These are phyloP conservation scores for Casuarina glauca DNA, from an alignment of 306 rosid species.

Conservation along the genomic window DNA sequence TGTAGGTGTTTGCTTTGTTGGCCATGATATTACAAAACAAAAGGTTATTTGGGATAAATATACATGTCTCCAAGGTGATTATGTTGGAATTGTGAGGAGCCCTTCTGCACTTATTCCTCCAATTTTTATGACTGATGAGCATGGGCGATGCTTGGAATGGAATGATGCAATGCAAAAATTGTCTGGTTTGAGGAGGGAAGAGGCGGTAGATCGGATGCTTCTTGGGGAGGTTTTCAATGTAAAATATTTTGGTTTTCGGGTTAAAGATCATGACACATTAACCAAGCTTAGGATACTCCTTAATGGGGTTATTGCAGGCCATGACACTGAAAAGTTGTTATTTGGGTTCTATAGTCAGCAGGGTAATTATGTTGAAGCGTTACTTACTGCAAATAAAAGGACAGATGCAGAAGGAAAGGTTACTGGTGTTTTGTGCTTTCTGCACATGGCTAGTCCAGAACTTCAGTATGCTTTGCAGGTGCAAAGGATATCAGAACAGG, in stretches of 20 bases:
- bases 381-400: constrained; percentile 41
- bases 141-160: constrained; percentile 46
- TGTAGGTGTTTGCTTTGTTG: constrained; percentile 42
- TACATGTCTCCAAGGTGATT: constrained; percentile 49
- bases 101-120: constrained; percentile 52
- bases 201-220: constrained; percentile 35
- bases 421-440: constrained; percentile 44
- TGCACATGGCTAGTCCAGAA: constrained; percentile 45
- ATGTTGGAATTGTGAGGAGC: constrained; percentile 39
- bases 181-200: constrained; percentile 46
- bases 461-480: constrained; percentile 44
- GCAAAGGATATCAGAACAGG: constrained; percentile 42
- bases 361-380: constrained; percentile 38
- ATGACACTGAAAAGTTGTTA: constrained; percentile 34
- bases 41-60: constrained; percentile 37
- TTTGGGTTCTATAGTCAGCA: constrained; percentile 36
- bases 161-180: constrained; percentile 45
- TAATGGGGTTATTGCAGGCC: constrained; percentile 34
- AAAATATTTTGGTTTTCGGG: constrained; percentile 35
- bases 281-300: constrained; percentile 38
- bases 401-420: constrained; percentile 35
- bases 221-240: constrained; percentile 48
- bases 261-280: constrained; percentile 44
- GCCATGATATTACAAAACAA: constrained; percentile 46
- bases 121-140: constrained; percentile 43